phyloP scores from a whole-genome alignment of 1,139 yeast genomes.

The Saccharomyces pastorianus region DNA sequence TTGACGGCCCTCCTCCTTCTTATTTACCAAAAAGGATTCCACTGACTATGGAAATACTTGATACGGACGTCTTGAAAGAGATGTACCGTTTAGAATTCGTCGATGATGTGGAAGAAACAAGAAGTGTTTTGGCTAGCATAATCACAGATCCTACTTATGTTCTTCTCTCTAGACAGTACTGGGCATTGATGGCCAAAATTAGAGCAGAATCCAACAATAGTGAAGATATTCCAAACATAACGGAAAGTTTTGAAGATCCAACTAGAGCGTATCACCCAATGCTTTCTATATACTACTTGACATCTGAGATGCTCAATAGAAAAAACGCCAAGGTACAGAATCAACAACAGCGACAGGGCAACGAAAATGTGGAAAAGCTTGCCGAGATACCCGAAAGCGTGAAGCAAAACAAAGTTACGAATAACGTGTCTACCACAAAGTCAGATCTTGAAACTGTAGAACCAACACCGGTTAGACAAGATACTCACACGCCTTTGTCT shows the following conservation, averaged over 20 bases:
- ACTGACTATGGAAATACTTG: constrained; percentile 51
- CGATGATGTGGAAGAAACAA: constrained; percentile 47
- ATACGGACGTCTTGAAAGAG: constrained; percentile 58
- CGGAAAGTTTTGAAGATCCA: constrained; percentile 53
- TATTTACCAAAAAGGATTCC: constrained; percentile 73
- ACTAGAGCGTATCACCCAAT: constrained; percentile 84
- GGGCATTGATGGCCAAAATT: constrained; percentile 11
- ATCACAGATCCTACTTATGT: constrained; percentile 62
- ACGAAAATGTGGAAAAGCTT: not conserved
- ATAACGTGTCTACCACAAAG: not conserved
- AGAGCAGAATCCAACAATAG: constrained; percentile 5
- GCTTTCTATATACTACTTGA: constrained; percentile 74
- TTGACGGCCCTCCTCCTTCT: constrained; percentile 59
- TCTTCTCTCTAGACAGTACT: constrained; percentile 27
- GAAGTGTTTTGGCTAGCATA: constrained; percentile 47
- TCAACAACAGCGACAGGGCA: not conserved
- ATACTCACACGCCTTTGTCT: constrained; percentile 10
- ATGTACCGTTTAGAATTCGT: constrained; percentile 82
- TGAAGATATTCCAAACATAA: constrained; percentile 3
- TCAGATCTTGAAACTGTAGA: constrained; percentile 5
- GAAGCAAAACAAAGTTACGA: not conserved
- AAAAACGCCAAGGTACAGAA: constrained; percentile 8
- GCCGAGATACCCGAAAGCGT: not conserved
- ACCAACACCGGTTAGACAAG: not conserved
- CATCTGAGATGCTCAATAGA: constrained; percentile 55